Evolutionary conservation across 2,329 filamentous ascomycete genomes (phyloP), one percentile per base, ranked within the genome.

Genomic region (Cadophora malorum): DNA sequence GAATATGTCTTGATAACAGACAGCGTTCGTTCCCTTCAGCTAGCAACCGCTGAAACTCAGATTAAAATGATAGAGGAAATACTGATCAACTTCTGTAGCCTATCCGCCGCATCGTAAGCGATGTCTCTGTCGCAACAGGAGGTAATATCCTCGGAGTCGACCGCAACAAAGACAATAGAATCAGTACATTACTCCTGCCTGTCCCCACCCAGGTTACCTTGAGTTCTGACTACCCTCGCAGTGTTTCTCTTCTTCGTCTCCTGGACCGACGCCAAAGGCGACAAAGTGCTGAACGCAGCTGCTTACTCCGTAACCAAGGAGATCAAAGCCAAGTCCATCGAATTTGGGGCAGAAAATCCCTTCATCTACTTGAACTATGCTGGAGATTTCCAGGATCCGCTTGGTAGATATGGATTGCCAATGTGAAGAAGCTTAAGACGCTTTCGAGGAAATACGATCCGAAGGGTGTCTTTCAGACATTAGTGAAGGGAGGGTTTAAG

Each of bases 311-410:
- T 47, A 16, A 47, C 19, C 12, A 19, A 47, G 6, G 16, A 47
- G 41, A 47, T 47, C 41, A 47, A 47, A 47, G 41, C 41, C 41
- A 47, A 19, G 41, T 47, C 41, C 14, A 14, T 47, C 14, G 41
- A 47, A 47, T 3, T 14, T 12, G 41, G 41, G 16, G 19, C 7
- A 6, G 12, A 16, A 2, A 47, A 47, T n/a, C 41, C 41, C 5
- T 47, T 47, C 41, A 47, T 47, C 41, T 47, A 47, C 41, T n/a
- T 47, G 41, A 47, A 47, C 41, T 47, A 47, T n/a, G 41, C 41
- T n/a, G 41, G 41, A 47, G 41, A 47, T 2, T 47, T 47, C 16
- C 41, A 47, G 16, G 41, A 47, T 19, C 41, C 41, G 16, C 41
- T 47, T 47, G 41, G 16, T 47, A 12, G 41, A n/a, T 47, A 47